A percentile compares a stretch with the other conserved stretches of the same genome.
Conservation (phyloP, 805 yeast genomes). For the Nakazawaea anatomiae region DNA sequence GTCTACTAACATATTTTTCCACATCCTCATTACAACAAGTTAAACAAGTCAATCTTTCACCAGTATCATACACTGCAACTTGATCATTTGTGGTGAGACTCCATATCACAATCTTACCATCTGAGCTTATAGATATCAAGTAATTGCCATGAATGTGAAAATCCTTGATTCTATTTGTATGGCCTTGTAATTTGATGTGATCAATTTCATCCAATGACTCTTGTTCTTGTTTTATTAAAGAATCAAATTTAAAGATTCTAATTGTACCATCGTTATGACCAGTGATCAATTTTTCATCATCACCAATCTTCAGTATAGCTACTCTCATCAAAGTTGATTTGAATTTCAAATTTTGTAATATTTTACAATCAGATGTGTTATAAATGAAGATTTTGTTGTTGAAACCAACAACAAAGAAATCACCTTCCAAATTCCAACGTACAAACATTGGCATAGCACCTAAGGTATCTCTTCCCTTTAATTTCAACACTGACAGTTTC, state of each 20-base stretch:
- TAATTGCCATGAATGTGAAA: slow-evolving; percentile 45
- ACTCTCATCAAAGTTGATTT: slow-evolving; percentile 62
- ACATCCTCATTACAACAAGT: slow-evolving; percentile 69
- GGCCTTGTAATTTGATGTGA: slow-evolving; percentile 66
- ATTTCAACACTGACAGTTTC: slow-evolving; percentile 79
- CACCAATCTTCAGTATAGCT: slow-evolving; percentile 41
- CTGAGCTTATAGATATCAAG: slow-evolving; percentile 82
- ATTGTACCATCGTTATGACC: slow-evolving; percentile 74
- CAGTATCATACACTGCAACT: slow-evolving; percentile 84
- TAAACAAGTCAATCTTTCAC: slow-evolving; percentile 88
- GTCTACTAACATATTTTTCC: slow-evolving; percentile 69
- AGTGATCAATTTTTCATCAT: slow-evolving; percentile 50
- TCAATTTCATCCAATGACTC: slow-evolving; percentile 23
- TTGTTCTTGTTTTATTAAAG: slow-evolving; percentile 20
- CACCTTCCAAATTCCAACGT: slow-evolving; percentile 65
- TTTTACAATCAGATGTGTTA: slow-evolving; percentile 55
- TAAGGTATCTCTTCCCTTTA: slow-evolving; percentile 60
- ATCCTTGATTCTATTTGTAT: slow-evolving; percentile 80
- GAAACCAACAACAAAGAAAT: slow-evolving; percentile 70
- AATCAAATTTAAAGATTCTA: slow-evolving; percentile 42
- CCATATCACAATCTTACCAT: slow-evolving; percentile 93
- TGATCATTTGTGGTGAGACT: slow-evolving; percentile 64
- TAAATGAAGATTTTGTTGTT: slow-evolving; percentile 59
- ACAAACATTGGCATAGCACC: slow-evolving; percentile 63
- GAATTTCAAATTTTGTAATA: slow-evolving; percentile 46